Base-by-base conservation (phyloP, 2,329 filamentous ascomycete genomes). In the Ophiostoma piceae region DNA sequence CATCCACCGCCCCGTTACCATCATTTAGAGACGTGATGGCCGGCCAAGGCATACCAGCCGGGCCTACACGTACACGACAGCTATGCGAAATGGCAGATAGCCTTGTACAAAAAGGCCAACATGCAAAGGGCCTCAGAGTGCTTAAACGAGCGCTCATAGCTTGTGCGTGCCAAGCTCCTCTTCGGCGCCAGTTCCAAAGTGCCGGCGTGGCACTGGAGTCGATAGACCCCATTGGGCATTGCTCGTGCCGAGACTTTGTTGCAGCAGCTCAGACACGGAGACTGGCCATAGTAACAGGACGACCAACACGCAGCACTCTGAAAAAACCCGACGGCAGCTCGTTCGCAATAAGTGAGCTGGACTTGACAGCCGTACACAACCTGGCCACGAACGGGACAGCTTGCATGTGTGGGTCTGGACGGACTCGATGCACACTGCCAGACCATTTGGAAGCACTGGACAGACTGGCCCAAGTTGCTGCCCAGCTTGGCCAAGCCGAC, bases 241-340 rank as follows among this genome's bases (percentile, higher is more conserved):
- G 73, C 54, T 68, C 70, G 9, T 74, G 73, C 60, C 72, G 72
- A 5, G 70, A 74, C 67, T 72, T 73, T 70, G 68, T 74, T 3
- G 71, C 70, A 3, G 69, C 67, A 0, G 73, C 73, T 9, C 67
- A 70, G 66, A 72, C 39, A 19, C 68, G 70, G 4, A 70, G 70
- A 32, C 12, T 43, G 3, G 26, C 37, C 69, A 6, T 7, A 16
- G 6, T 4, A 2, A 14, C 16, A 16, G 47, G 51, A 5, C 11
- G 8, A 35, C 22, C 22, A 14, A 19, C 22, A 6, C 16, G 43
- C 16, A 47, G 16, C 43, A 47, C 43, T 7, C 43, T 47, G 43
- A 47, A n/a, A 47, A 47, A 47, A 19, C 1, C 43, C 2, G 19
- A 37, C 57, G 19, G 12, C 32, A 19, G 26, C 32, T 14, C 14